Evolutionary conservation across 352 stramenopile genomes (phyloP).

Genomic region (Pythium vanterpoolii): DNA sequence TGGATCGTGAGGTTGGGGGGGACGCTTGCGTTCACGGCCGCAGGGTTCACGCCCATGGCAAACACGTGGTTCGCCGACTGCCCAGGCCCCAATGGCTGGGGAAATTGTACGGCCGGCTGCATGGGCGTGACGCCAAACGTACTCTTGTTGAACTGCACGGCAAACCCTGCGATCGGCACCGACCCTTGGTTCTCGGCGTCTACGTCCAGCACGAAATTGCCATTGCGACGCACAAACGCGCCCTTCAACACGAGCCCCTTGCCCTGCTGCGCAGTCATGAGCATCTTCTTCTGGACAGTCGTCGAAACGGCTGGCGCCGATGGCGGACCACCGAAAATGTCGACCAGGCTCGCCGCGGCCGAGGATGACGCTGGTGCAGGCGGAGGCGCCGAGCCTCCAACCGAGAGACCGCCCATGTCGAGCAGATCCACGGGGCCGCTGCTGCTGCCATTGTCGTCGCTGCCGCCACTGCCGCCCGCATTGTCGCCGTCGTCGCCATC

Average conservation of each 20-base stretch:
- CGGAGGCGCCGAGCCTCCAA: conserved; percentile 45
- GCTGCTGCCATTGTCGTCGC: conserved; percentile 23
- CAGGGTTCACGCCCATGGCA: conserved; percentile 74
- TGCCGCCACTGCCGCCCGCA: conserved; percentile 46
- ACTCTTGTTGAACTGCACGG: conserved; percentile 98
- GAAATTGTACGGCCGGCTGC: conserved; percentile 88
- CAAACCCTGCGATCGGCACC: conserved; percentile 85
- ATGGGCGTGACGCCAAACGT: conserved; percentile 94
- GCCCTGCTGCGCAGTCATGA: conserved; percentile 74
- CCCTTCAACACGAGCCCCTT: conserved; percentile 91
- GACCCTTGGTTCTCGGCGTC: conserved; percentile 89
- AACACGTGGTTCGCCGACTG: conserved; percentile 74
- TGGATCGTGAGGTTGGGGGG: conserved; percentile 87
- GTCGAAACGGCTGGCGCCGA: conserved; percentile 31
- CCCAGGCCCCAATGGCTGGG: conserved; percentile 58
- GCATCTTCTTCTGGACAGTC: conserved; percentile 56
- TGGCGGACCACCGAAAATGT: conserved; percentile 72
- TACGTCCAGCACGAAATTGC: conserved; percentile 69
- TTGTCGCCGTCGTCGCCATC: conserved; percentile 47
- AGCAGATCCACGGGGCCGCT: conserved; percentile 59
- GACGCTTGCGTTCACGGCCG: conserved; percentile 71
- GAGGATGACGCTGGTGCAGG: conserved; percentile 26
- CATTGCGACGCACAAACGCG: conserved; percentile 55
- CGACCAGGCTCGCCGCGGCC: conserved; percentile 47
- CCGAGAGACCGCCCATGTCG: conserved; percentile 83